Percentiles rank a stretch among this genome's conserved stretches.
phyloP scores from a whole-genome alignment of 352 stramenopile species.

The Phytopythium cucurbitacearum region DNA sequence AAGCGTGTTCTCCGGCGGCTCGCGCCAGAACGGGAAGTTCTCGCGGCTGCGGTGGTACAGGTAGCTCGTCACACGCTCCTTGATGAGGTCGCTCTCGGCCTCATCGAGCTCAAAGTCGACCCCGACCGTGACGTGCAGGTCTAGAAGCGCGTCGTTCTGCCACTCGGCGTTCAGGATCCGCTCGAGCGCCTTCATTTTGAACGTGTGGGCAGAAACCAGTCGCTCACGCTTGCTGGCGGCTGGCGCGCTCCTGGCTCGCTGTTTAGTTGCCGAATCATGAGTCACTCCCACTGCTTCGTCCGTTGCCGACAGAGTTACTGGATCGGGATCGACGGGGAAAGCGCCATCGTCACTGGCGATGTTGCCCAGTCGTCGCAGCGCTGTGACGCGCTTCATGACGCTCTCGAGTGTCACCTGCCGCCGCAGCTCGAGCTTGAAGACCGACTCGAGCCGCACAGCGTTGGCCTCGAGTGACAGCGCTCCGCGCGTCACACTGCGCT shows the following conservation, averaged over 20 bases:
- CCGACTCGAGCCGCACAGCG: slow-evolving; percentile 38
- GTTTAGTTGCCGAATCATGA: background rate
- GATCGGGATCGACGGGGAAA: background rate
- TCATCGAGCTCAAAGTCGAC: slow-evolving; percentile 7
- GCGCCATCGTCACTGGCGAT: slow-evolving; percentile 10
- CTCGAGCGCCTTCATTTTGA: slow-evolving; percentile 60
- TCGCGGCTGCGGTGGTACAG: slow-evolving; percentile 54
- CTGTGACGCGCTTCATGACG: slow-evolving; percentile 30
- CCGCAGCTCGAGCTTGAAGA: slow-evolving; percentile 60
- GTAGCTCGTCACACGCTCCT: slow-evolving; percentile 48
- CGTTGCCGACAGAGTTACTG: too few species aligned
- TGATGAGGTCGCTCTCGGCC: slow-evolving; percentile 22
- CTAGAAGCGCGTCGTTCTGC: slow-evolving; percentile 3
- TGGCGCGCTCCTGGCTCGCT: slow-evolving; percentile 11
- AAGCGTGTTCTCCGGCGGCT: slow-evolving; percentile 25
- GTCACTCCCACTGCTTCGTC: too few species aligned
- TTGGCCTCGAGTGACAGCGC: slow-evolving; percentile 42
- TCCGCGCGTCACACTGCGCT: slow-evolving; percentile 35
- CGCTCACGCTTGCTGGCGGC: slow-evolving; percentile 12
- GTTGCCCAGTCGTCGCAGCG: slow-evolving; percentile 7
- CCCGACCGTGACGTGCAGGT: too few species aligned
- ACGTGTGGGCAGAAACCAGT: slow-evolving; percentile 37
- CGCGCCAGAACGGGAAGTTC: slow-evolving; percentile 57
- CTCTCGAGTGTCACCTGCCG: slow-evolving; percentile 48
- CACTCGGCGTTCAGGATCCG: slow-evolving; percentile 25